Percentiles rank a stretch among this genome's conserved stretches.
Evolutionary conservation across 78 protist genomes (phyloP).

Genomic region (Guillardia theta): DNA sequence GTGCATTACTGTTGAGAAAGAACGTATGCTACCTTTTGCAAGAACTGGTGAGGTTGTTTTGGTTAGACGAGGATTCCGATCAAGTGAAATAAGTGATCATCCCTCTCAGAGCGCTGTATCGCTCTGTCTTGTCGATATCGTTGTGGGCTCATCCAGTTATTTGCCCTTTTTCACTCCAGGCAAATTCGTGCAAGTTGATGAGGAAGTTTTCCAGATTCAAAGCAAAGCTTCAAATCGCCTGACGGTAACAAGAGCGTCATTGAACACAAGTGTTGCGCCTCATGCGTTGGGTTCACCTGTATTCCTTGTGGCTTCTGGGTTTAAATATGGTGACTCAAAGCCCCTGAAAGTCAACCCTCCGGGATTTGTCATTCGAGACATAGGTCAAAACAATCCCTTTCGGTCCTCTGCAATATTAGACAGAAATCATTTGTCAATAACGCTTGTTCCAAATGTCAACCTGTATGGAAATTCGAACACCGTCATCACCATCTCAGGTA

Average conservation of each 20-base stretch:
- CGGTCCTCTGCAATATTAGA: not conserved
- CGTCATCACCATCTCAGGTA: not conserved
- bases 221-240: too few species aligned
- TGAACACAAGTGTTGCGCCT: not conserved
- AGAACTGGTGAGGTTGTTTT: not conserved
- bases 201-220: not conserved
- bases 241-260: not conserved
- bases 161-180: not conserved
- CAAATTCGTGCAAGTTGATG: not conserved
- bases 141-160: not conserved
- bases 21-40: not conserved
- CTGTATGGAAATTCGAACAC: not conserved
- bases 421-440: not conserved
- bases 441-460: not conserved
- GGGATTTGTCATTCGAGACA: not conserved
- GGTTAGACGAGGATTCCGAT: not conserved
- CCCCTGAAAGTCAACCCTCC: not conserved
- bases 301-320: not conserved
- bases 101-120: not conserved
- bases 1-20: not conserved
- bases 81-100: not conserved
- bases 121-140: not conserved
- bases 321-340: not conserved
- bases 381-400: not conserved
- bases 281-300: not conserved